phyloP scores from a whole-genome alignment of 306 rosid species.

The Inga leiocalycina region DNA sequence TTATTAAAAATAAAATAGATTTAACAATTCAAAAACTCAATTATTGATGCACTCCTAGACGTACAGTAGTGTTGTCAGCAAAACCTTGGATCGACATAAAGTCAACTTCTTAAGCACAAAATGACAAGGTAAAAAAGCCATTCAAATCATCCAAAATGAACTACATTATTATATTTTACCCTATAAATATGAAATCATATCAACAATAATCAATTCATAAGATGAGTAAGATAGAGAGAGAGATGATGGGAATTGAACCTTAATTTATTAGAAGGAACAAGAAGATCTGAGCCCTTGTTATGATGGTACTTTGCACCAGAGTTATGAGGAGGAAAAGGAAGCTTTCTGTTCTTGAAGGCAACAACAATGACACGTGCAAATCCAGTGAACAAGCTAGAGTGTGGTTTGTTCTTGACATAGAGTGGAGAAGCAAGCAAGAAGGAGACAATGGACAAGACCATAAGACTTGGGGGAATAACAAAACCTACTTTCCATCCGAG shows the following conservation, averaged over 20 bases:
- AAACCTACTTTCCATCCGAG: conserved; percentile 74
- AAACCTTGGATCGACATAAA: neutral
- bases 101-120: neutral
- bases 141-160: neutral
- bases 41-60: neutral
- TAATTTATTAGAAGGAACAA: conserved; percentile 60
- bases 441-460: conserved; percentile 48
- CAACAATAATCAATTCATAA: neutral
- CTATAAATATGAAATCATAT: neutral
- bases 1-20: neutral
- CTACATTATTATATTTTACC: neutral
- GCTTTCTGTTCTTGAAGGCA: conserved; percentile 53
- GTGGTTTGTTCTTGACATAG: conserved; percentile 57
- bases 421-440: conserved; percentile 55
- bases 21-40: neutral
- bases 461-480: conserved; percentile 64
- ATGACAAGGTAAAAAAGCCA: neutral
- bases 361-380: conserved; percentile 52
- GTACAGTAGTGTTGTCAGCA: neutral
- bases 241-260: conserved; percentile 40
- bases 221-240: conserved; percentile 4
- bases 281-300: conserved; percentile 44
- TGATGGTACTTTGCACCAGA: conserved; percentile 40
- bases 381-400: conserved; percentile 55
- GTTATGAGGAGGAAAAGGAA: conserved; percentile 38